Conservation (phyloP, 371 early-diverging fungal genomes). For the Mucor mucedo region DNA sequence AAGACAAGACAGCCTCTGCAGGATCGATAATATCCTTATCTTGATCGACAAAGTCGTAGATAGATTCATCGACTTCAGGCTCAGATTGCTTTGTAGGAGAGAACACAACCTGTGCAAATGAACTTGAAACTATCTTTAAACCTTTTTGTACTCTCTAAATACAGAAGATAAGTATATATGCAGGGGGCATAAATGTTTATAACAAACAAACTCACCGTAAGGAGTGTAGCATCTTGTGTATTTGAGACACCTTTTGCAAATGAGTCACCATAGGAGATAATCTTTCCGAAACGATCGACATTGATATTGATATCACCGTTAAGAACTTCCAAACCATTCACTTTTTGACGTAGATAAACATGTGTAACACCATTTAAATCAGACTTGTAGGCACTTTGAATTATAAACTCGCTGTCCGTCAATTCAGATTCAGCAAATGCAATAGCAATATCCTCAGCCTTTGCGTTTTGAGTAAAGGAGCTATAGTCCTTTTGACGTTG, state of each 20-base stretch:
- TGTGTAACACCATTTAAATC: conserved; percentile 82
- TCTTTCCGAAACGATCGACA: conserved; percentile 68
- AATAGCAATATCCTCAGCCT: conserved; percentile 45
- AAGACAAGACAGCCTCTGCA: conserved; percentile 33
- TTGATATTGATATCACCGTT: conserved; percentile 88
- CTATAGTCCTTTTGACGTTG: conserved; percentile 21
- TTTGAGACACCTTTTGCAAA: conserved; percentile 47
- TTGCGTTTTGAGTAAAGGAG: conserved; percentile 18
- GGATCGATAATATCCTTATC: conserved; percentile 27
- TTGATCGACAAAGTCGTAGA: conserved; percentile 18
- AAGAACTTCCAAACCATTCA: conserved; percentile 76
- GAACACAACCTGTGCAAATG: conserved; percentile 34
- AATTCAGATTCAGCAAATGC: conserved; percentile 53
- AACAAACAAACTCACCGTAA: conserved; percentile 14
- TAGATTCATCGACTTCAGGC: neutral
- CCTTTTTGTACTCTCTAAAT: conserved; percentile 33
- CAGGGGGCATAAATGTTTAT: neutral
- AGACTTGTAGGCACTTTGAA: conserved; percentile 69
- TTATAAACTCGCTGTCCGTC: conserved; percentile 49
- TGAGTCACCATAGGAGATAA: conserved; percentile 78
- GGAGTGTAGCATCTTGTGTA: conserved; percentile 8
- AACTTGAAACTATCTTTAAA: conserved; percentile 21
- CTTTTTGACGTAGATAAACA: conserved; percentile 77
- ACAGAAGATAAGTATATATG: neutral
- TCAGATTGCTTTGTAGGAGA: conserved; percentile 6